phyloP scores from a whole-genome alignment of 305 asterid genomes.

The Solanum chacoense region DNA sequence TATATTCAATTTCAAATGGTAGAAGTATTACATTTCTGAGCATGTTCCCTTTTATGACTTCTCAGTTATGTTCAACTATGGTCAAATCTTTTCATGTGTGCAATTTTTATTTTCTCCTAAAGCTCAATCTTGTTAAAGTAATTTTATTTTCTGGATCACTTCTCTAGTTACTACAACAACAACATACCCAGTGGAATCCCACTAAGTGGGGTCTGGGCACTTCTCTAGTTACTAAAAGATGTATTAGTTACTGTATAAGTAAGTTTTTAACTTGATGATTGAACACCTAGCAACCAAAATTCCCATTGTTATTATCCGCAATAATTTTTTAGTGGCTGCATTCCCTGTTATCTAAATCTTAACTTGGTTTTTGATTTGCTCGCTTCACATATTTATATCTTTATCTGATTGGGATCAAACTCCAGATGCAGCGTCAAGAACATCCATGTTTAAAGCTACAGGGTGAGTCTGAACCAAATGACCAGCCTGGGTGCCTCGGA shows the following conservation, averaged over 20 bases:
- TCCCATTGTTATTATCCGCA: not conserved
- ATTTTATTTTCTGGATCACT: not conserved
- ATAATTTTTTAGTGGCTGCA: not conserved
- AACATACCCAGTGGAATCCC: too few species aligned
- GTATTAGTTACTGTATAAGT: not conserved
- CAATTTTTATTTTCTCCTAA: not conserved
- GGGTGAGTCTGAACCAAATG: not conserved
- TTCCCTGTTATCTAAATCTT: not conserved
- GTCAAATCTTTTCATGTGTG: not conserved
- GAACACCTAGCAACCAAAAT: not conserved
- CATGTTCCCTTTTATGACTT: not conserved
- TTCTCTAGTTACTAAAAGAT: not conserved
- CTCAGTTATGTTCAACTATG: not conserved
- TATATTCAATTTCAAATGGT: not conserved
- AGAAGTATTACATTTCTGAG: not conserved
- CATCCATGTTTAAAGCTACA: not conserved
- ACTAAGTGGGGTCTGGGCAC: too few species aligned
- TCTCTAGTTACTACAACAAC: not conserved
- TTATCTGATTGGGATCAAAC: not conserved
- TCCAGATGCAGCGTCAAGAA: conserved; percentile 1
- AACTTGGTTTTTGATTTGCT: not conserved
- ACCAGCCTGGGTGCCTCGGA: not conserved
- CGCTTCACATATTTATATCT: not conserved
- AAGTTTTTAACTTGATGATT: not conserved
- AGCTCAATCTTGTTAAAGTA: not conserved